Base-by-base conservation (phyloP, 768 basidiomycete species). In the Obba rivulosa region DNA sequence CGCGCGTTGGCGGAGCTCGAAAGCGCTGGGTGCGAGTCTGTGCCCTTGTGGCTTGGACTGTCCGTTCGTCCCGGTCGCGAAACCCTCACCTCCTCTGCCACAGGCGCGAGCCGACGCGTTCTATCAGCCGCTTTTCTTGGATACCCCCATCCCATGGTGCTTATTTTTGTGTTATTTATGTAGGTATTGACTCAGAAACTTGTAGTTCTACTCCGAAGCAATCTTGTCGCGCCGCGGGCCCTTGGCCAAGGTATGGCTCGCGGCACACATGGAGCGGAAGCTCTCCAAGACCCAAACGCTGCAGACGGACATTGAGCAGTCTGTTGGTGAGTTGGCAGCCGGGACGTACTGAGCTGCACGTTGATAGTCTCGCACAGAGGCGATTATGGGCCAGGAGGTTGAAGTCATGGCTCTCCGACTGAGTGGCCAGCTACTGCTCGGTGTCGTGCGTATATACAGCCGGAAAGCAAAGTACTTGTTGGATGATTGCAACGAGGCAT, bases 221-320 rank as follows among this genome's bases (percentile, higher is more conserved):
- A 92, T 98, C 67, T 78, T 96, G 56, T 91, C 92, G 40, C 86
- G 92, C 58, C 85, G 92, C 48, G 94, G 95, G 38, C 91, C 95
- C 3, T 75, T 99, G 34, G 95, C 92, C 31, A 91, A 86, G 72
- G 92, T 99, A 74, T 99, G 96, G 96, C 85, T 99, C 46, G 94
- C 95, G 36, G 95, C 96, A 1, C 95, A 97, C 76, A 93, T 95
- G 84, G 93, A 97, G 69, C 83, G 92, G 61, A 97, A 97, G 73
- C 83, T 99, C 60, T 92, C 90, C 57, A 99, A 98, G 69, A 83
- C 86, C 22, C 92, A 95, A 66, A 92, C 95, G 1, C 71, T 96
- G 2, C 89, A 93, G 62, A 94, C 94, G 0, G 91, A 96, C 67
- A 96, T 99, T 45, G 92, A 87, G 56, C 83, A 97, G 64, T 88